These are phyloP conservation scores for Lentinula sp. DNA, from an alignment of 768 basidiomycete genomes.

Conservation along the genomic window DNA sequence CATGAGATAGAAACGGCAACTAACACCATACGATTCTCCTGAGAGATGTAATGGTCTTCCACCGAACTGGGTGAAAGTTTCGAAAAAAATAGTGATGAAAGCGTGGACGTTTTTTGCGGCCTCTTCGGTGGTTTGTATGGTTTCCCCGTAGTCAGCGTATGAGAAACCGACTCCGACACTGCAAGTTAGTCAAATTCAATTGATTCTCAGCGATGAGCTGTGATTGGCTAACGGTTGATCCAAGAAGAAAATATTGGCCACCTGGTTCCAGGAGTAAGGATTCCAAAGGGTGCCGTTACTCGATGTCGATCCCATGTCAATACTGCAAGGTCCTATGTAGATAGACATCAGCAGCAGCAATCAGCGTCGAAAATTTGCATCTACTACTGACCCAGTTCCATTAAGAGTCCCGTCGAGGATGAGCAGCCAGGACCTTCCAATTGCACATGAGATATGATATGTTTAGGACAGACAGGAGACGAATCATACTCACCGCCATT, in stretches of 20 bases:
- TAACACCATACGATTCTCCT: constrained; percentile 74
- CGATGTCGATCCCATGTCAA: constrained; percentile 30
- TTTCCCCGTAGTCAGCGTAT: constrained; percentile 64
- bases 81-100: constrained; percentile 75
- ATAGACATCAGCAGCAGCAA: not conserved
- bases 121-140: constrained; percentile 70
- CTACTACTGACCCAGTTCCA: constrained; percentile 62
- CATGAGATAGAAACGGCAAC: not conserved
- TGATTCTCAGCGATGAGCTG: not conserved
- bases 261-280: constrained; percentile 59
- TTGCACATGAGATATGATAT: not conserved
- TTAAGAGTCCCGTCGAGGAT: constrained; percentile 55
- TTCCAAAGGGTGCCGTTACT: constrained; percentile 59
- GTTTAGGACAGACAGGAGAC: constrained; percentile 1
- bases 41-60: constrained; percentile 56
- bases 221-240: constrained; percentile 45
- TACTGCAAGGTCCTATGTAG: constrained; percentile 28
- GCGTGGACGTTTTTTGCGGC: constrained; percentile 72
- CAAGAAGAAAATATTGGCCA: constrained; percentile 66
- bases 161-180: constrained; percentile 65
- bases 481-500: constrained; percentile 38
- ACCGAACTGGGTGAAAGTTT: constrained; percentile 67
- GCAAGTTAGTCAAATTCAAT: not conserved
- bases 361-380: not conserved
- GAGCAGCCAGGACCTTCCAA: constrained; percentile 49